phyloP scores from a whole-genome alignment of 139 green algal species.

The Chlamydomonas asymmetrica region DNA sequence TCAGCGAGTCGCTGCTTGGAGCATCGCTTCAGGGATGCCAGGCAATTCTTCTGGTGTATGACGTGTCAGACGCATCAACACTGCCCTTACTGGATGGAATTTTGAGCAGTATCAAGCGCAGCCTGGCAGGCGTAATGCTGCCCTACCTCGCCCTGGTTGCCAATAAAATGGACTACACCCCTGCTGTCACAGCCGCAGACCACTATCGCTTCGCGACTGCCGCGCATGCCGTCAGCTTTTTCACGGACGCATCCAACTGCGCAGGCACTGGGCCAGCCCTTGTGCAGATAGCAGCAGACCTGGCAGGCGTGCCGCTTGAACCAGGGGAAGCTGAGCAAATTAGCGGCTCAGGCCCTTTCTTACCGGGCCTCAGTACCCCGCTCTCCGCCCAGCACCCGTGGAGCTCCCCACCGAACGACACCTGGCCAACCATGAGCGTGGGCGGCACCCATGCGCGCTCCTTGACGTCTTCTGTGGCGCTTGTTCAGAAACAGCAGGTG shows the following conservation, averaged over 20 bases:
- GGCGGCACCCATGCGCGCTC: no score
- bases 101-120: neutral
- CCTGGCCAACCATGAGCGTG: no score
- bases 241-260: neutral
- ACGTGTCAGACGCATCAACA: neutral
- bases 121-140: neutral
- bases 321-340: no score
- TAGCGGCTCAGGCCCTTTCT: no score
- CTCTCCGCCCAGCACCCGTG: no score
- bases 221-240: neutral
- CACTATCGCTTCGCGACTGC: neutral
- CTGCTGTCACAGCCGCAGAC: neutral
- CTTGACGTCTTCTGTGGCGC: no score
- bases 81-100: neutral
- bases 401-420: no score
- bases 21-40: slow-evolving; percentile 16
- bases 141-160: slow-evolving; percentile 19
- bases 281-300: slow-evolving; percentile 15
- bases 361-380: no score
- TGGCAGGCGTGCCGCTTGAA: slow-evolving; percentile 23
- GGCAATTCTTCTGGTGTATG: slow-evolving; percentile 19
- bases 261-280: neutral
- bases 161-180: slow-evolving; percentile 4
- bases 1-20: neutral
- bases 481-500: no score